Base-by-base conservation (phyloP, 1,284 basidiomycete genomes). In the Somion occarium region DNA sequence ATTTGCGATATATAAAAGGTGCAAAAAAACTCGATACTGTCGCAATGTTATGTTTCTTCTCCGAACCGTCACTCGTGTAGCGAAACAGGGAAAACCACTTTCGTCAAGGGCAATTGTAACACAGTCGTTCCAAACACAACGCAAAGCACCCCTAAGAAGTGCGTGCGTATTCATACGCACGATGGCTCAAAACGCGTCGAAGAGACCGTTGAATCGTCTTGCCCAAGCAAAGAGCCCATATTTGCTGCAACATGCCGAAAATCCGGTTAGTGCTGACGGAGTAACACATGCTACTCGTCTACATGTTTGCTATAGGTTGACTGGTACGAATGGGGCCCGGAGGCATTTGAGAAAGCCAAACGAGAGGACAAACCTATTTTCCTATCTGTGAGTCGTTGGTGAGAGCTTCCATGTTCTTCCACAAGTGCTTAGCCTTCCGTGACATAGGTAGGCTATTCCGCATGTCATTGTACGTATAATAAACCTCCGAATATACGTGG, bases 301-400 rank as follows among this genome's bases (percentile, higher is more conserved):
- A 3, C 24, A 18, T 37, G 22, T n/a, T 25, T 15, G 20, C 22
- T 18, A 22, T 46, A 64, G 63, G 61, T 63, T 7, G 62, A 73
- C 57, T 75, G 74, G 74, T 72, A 71, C 60, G 71, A 74, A 58
- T 75, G 70, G 69, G 67, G 63, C 3, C 57, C 66, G 18, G 67
- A 71, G 38, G 72, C 73, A 0, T 73, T 75, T 49, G 59, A 63
- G 23, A 60, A 67, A 41, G 73, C 73, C 5, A 65, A 62, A 50
- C 44, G 55, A 19, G 66, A 72, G 41, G 64, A 71, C 46, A 70
- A 70, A 49, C 70, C 72, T 1, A 73, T 76, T 23, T 75, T 75
- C 54, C 64, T 76, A 18, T 72, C 69, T 5, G 61, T 63, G 44
- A 41, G 61, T 53, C 20, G n/a, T 12, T 30, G 11, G n/a, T 24